These are phyloP conservation scores for Mortierella sp. DNA, from an alignment of 371 early-diverging fungal species.

Conservation along the genomic window DNA sequence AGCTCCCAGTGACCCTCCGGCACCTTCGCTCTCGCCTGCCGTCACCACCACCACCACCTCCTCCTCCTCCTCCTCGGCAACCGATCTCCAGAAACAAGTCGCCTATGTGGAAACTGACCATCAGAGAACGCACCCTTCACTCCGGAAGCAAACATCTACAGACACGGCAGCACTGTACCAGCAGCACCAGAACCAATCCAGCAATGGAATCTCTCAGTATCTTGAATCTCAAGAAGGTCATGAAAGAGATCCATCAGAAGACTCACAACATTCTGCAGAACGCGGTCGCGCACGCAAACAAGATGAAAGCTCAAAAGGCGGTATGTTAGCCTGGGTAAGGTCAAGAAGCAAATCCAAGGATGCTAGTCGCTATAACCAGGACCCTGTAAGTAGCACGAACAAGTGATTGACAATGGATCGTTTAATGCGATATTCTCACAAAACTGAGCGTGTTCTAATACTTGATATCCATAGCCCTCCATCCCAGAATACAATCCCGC, in stretches of 20 bases:
- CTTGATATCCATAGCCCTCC: constrained; percentile 16
- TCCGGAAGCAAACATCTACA: constrained; percentile 44
- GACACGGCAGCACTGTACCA: constrained; percentile 44
- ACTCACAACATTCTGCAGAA: constrained; percentile 7
- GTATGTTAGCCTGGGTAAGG: constrained; percentile 35
- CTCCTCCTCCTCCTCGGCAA: constrained; percentile 1
- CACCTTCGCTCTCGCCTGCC: constrained; percentile 28
- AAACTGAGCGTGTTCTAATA: too few relatives aligned
- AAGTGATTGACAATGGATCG: too few relatives aligned
- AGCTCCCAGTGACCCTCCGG: constrained; percentile 2
- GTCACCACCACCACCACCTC: neutral
- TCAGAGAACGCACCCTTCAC: constrained; percentile 9
- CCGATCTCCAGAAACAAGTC: neutral
- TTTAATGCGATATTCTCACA: neutral
- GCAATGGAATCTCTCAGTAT: neutral
- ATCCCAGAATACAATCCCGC: constrained; percentile 49
- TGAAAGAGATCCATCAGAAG: constrained; percentile 1
- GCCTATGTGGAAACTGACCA: neutral
- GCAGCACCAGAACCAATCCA: constrained; percentile 27
- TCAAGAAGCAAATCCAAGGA: constrained; percentile 53
- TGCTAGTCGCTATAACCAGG: constrained; percentile 22
- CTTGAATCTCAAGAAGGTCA: constrained; percentile 7
- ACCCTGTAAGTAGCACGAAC: constrained; percentile 17
- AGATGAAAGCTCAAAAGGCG: constrained; percentile 29
- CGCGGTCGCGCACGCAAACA: constrained; percentile 30